Evolutionary conservation across 2,329 filamentous ascomycete species (phyloP), one percentile per base, ranked within the genome.

Genomic region (Aspergillus sp.): DNA sequence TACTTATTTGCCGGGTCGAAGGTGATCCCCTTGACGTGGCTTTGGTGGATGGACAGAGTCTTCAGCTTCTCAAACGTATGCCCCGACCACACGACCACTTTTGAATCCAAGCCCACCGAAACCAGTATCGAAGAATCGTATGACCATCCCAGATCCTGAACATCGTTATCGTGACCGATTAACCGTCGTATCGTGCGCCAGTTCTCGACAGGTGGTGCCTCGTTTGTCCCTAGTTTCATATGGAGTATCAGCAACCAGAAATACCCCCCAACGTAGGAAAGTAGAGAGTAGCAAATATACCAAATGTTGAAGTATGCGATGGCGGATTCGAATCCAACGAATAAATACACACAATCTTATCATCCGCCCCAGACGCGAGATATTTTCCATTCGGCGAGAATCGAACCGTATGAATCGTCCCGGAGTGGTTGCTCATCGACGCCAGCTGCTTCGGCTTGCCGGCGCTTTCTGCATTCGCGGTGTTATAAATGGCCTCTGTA

Each of bases 1-100:
- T 95, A 98, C 65, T 97, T 98, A 73, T 97, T 97, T 38, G 93
- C 93, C 0, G 93, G 93, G 63, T 98, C 93, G 63, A 98, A 98
- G 0, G 91, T 95, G 59, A 98, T 94, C 52, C 94, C 93, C 67
- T 98, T 98, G 72, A 98, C 93, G 65, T 97, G 94, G 65, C 89
- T 96, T 66, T 94, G 88, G 68, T 98, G 93, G 48, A 90, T 85
- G 2, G 89, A 83, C 4, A 98, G 73, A 3, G 88, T 91, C 77
- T 97, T 97, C 55, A 98, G 78, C 72, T 94, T 97, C 72, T 98
- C 93, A 58, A 98, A 98, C 0, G 90, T 97, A 68, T 94, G 86
- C 1, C 93, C 94, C 1, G 91, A 97, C 93, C 93, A 98, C 26
- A 98, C 86, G 7, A 98, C 93, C 9, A 98, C 85, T 70, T 98